These are phyloP conservation scores for Penicillium sp. DNA, from an alignment of 2,329 filamentous ascomycete genomes.

Conservation along the genomic window DNA sequence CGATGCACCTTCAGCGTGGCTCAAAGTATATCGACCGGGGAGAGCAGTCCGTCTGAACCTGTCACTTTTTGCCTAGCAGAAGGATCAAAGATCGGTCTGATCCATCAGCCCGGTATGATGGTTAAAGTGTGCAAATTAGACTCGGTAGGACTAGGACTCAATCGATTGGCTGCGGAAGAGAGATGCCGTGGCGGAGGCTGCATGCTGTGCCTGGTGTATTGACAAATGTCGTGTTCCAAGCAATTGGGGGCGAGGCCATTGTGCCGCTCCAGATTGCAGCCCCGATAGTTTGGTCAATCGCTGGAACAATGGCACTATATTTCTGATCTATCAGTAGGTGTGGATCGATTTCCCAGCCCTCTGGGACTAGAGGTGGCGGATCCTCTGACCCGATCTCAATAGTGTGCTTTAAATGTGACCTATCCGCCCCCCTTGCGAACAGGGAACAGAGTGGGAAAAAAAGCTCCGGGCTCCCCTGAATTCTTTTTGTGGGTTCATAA, in stretches of 20 bases:
- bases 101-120: constrained; percentile 18
- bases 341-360: neutral
- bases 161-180: constrained; percentile 3
- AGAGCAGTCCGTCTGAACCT: constrained; percentile 11
- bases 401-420: constrained; percentile 19
- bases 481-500: neutral
- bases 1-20: constrained; percentile 17
- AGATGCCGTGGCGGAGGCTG: neutral
- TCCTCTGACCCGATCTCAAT: constrained; percentile 12
- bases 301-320: constrained; percentile 20
- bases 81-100: constrained; percentile 17
- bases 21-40: constrained; percentile 19
- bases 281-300: constrained; percentile 14
- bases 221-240: neutral
- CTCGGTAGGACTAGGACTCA: neutral
- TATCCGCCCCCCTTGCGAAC: constrained; percentile 10
- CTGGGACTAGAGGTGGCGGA: constrained; percentile 2
- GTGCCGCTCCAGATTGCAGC: constrained; percentile 2
- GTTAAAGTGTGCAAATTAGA: constrained; percentile 17
- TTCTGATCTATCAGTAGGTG: constrained; percentile 20
- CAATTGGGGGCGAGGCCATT: neutral
- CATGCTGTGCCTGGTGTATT: neutral
- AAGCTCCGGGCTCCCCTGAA: constrained; percentile 2
- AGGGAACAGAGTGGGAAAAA: neutral
- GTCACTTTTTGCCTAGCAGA: constrained; percentile 9